phyloP scores from a whole-genome alignment of 371 early-diverging fungal species.

The Rhizopus stolonifer region DNA sequence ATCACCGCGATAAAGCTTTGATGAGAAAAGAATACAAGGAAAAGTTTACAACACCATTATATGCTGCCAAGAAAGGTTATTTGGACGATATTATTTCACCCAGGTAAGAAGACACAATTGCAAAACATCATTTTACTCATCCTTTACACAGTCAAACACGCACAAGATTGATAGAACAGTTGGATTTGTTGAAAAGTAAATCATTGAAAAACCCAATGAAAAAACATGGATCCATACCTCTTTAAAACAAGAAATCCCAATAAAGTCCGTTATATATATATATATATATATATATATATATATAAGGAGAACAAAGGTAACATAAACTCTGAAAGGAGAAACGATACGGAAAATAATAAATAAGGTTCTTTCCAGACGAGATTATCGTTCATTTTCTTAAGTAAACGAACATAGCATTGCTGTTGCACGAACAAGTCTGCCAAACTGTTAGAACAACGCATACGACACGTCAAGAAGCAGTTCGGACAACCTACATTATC shows the following conservation, averaged over 20 bases:
- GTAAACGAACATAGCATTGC: too few species aligned
- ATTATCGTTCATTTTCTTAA: too few species aligned
- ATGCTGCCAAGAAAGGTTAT: constrained; percentile 95
- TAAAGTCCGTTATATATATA: too few species aligned
- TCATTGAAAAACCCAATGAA: constrained; percentile 77
- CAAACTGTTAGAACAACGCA: too few species aligned
- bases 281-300: too few species aligned
- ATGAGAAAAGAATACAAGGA: constrained; percentile 87
- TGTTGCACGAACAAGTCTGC: too few species aligned
- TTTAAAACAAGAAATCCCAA: constrained; percentile 47
- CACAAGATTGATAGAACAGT: constrained; percentile 82
- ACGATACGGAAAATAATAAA: too few species aligned
- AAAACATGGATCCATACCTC: constrained; percentile 95
- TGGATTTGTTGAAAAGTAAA: constrained; percentile 79
- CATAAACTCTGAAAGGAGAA: too few species aligned
- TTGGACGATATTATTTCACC: constrained; percentile 93
- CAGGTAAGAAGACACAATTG: constrained; percentile 29
- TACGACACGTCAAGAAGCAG: too few species aligned
- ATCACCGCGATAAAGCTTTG: constrained; percentile 63
- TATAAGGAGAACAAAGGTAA: too few species aligned
- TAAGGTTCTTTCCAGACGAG: too few species aligned
- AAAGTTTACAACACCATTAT: constrained; percentile 94
- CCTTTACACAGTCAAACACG: constrained; percentile 63
- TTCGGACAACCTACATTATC: too few species aligned
- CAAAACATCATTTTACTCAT: neutral